Evolutionary conservation across 345 rosid species (phyloP).

Genomic region (Fremontodendron californicum): DNA sequence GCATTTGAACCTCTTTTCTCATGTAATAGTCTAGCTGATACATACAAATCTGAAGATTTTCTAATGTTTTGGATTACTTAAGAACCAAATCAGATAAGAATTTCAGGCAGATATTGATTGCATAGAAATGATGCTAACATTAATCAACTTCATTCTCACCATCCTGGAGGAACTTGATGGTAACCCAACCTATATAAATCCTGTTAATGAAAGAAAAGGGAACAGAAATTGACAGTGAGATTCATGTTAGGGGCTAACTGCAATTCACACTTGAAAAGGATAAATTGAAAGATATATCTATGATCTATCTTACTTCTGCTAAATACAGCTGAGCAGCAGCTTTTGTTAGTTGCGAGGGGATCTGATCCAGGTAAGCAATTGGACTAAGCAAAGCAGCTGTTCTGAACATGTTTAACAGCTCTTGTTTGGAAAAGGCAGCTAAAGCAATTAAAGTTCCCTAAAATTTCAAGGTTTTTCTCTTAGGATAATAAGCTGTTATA

Average conservation of each 20-base stretch:
- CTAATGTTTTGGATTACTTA: no score
- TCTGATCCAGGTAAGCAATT: slow-evolving; percentile 40
- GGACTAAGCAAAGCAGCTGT: slow-evolving; percentile 49
- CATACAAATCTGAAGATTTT: no score
- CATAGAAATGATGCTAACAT: no score
- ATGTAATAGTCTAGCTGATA: no score
- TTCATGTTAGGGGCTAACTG: not conserved
- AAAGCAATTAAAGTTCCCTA: slow-evolving; percentile 53
- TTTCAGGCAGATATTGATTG: no score
- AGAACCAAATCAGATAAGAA: no score
- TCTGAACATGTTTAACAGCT: slow-evolving; percentile 33
- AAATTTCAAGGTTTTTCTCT: not conserved
- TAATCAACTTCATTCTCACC: slow-evolving; percentile 24
- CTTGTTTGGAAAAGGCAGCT: slow-evolving; percentile 43
- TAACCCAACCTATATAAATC: slow-evolving; percentile 30
- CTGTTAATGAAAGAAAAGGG: slow-evolving; percentile 25
- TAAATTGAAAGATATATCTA: not conserved
- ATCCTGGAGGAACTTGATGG: slow-evolving; percentile 37
- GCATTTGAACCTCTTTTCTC: no score
- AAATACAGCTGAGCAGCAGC: slow-evolving; percentile 28
- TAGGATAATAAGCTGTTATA: not conserved
- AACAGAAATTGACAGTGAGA: not conserved
- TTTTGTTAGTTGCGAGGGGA: slow-evolving; percentile 35
- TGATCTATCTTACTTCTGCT: slow-evolving; percentile 34
- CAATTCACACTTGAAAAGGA: not conserved